Evolutionary conservation across 768 basidiomycete genomes (phyloP), one percentile per base, ranked within the genome.

Genomic region (Suillus bovinus): DNA sequence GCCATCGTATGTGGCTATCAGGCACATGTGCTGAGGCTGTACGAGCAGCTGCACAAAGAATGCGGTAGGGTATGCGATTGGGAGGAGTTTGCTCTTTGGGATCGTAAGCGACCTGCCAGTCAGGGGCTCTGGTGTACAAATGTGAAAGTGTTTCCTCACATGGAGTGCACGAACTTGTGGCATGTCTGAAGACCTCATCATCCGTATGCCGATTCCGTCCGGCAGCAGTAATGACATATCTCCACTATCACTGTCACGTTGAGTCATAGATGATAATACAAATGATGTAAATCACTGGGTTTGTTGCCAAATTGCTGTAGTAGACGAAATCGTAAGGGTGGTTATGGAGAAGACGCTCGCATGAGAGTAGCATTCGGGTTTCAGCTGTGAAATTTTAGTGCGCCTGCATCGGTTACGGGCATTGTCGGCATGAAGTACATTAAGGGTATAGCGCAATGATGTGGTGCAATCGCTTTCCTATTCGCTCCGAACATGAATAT

Each of bases 21-120:
- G 27, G 60, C 73, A 76, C 29, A 76, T 71, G 17, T 66, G 74
- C 46, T 62, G 62, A 1, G 73, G 64, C 11, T 74, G 69, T 8
- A 76, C 58, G 10, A 76, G 67, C 22, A 74, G 71, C 39, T 74
- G 73, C 27, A 76, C 44, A 53, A 76, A 74, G 59, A 74, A 74
- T n/a, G 74, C 60, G 2, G 61, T 20, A 11, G 73, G 73, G 58
- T 74, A 74, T 55, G 69, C 62, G 54, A 68, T 60, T 13, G 73
- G 70, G 10, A 74, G 64, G 39, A 74, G 68, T 36, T 50, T 64
- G 34, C 62, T 67, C 73, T 74, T 52, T 33, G 50, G 20, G 5
- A 33, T 8, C 5, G 10, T 3, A 24, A n/a, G 29, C 22, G 29
- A 47, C 42, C 13, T 38, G 8, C 14, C 11, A n/a, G 24, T 59